Conservation (phyloP, 768 basidiomycete species). For the Trametes elegans region DNA sequence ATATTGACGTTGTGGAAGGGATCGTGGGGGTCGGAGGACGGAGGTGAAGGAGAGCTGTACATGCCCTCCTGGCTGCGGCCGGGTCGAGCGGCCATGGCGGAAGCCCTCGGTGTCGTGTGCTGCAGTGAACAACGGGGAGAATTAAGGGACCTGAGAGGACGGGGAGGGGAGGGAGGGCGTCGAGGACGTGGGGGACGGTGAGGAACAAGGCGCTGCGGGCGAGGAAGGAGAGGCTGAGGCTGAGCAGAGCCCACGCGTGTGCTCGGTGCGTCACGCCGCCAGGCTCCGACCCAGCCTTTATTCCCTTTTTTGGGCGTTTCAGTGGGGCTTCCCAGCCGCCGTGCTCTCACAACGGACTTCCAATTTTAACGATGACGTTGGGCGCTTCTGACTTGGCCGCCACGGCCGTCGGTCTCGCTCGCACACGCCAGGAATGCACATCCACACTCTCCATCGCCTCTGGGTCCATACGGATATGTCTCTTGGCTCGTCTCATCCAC, state of each 20-base stretch:
- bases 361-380: slow-evolving; percentile 1
- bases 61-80: slow-evolving; percentile 60
- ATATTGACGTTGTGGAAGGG: slow-evolving; percentile 51
- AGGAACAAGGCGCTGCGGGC: slow-evolving; percentile 9
- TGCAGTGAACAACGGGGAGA: slow-evolving; percentile 7
- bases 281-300: slow-evolving; percentile 7
- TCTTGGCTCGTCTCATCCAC: not conserved
- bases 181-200: slow-evolving; percentile 8
- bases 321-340: slow-evolving; percentile 11
- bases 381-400: not conserved
- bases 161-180: slow-evolving; percentile 1
- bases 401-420: not conserved
- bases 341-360: not conserved
- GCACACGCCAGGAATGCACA: not conserved
- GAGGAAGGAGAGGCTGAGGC: slow-evolving; percentile 4
- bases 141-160: not conserved
- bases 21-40: slow-evolving; percentile 62
- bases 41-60: slow-evolving; percentile 59
- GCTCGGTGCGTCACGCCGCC: slow-evolving; percentile 8
- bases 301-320: slow-evolving; percentile 10
- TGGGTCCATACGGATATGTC: not conserved
- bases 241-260: slow-evolving; percentile 6
- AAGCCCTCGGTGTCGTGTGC: slow-evolving; percentile 16
- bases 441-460: not conserved
- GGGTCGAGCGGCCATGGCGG: slow-evolving; percentile 52